A percentile compares a stretch with the other conserved stretches of the same genome.
Evolutionary conservation across 2,329 filamentous ascomycete species (phyloP).

Genomic region (Botrytis byssoidea): DNA sequence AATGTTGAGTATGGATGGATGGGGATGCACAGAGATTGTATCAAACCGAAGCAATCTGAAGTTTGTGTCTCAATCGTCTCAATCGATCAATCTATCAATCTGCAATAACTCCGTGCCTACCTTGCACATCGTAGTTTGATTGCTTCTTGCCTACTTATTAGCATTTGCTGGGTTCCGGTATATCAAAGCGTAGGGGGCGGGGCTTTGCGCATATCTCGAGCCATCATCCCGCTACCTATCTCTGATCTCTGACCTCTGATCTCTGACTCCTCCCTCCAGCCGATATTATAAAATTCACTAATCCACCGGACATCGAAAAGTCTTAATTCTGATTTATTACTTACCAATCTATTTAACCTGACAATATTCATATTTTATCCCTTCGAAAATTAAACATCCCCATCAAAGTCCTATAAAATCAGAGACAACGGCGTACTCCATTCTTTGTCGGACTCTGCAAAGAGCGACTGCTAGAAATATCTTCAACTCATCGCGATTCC

Average conservation of each 20-base stretch:
- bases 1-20: neutral
- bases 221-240: neutral
- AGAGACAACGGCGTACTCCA: neutral
- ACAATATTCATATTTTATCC: neutral
- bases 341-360: neutral
- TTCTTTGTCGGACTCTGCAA: constrained; percentile 6
- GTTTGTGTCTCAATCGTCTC: neutral
- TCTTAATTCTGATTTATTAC: constrained; percentile 3
- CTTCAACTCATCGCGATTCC: constrained; percentile 11
- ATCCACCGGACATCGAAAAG: neutral
- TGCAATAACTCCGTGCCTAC: neutral
- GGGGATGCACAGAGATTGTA: neutral
- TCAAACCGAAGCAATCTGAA: neutral
- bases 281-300: neutral
- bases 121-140: neutral
- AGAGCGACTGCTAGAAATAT: neutral
- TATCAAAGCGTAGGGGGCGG: constrained; percentile 4
- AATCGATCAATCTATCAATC: neutral
- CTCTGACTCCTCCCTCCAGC: neutral
- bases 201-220: constrained; percentile 6
- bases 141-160: neutral
- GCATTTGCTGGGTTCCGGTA: no score
- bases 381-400: neutral
- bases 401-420: neutral
- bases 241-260: neutral